Percentiles rank a stretch among this genome's conserved stretches.
Evolutionary conservation across 1,284 basidiomycete species (phyloP).

Genomic region (Fomitopsis pinicola): DNA sequence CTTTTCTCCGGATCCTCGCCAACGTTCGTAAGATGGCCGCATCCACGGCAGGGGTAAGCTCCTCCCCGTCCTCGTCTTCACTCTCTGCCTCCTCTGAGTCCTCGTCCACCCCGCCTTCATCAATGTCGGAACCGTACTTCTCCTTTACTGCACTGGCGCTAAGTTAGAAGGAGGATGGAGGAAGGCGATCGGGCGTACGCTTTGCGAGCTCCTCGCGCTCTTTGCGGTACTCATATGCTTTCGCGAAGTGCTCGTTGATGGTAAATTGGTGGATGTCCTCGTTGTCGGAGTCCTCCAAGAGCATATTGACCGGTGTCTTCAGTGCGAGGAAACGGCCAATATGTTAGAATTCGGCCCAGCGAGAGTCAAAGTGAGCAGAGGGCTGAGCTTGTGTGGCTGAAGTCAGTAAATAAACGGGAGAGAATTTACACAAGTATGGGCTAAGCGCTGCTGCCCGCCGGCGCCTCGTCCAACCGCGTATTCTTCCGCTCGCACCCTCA

Average conservation of each 20-base stretch:
- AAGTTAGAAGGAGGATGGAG: neutral
- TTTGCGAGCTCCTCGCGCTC: constrained; percentile 80
- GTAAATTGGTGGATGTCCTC: constrained; percentile 51
- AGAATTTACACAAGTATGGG: neutral
- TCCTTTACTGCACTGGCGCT: constrained; percentile 60
- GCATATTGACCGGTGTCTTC: constrained; percentile 22
- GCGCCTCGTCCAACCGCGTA: too few species aligned
- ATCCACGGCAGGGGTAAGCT: constrained; percentile 92
- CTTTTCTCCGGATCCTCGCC: constrained; percentile 79
- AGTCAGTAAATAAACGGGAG: neutral
- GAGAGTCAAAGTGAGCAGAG: too few species aligned
- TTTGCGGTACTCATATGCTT: constrained; percentile 77
- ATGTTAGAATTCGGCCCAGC: too few species aligned
- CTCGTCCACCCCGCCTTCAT: constrained; percentile 41
- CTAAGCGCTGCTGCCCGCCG: neutral
- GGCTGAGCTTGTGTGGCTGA: neutral
- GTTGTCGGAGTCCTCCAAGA: constrained; percentile 49
- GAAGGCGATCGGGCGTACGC: constrained; percentile 40
- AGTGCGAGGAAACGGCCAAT: neutral
- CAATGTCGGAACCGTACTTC: constrained; percentile 76
- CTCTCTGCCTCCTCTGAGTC: constrained; percentile 79
- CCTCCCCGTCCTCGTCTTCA: constrained; percentile 95
- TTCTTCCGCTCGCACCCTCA: too few species aligned
- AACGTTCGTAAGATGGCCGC: constrained; percentile 93
- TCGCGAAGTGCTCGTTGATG: constrained; percentile 80